Evolutionary conservation across 768 basidiomycete genomes (phyloP), one percentile per base, ranked within the genome.

Genomic region (Mycena epipterygia): DNA sequence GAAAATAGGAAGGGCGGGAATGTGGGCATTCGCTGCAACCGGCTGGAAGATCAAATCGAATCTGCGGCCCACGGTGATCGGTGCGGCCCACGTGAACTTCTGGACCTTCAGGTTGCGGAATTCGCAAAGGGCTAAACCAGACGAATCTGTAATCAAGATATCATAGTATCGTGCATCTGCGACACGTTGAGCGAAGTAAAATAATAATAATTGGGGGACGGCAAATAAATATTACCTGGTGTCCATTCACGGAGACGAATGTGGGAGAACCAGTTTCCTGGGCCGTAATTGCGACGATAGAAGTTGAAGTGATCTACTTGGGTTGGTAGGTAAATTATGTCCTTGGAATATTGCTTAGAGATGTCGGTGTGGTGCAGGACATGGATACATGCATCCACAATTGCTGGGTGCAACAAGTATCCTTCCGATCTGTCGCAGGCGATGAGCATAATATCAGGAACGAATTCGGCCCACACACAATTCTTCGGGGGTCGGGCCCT

Each of bases 261-360:
- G 33, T 70, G 57, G 1, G 57, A 59, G 49, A 59, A 64, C 57
- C 68, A 70, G n/a, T 70, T 64, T 11, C 68, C 68, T 5, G 30
- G 17, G 14, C 6, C 41, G 4, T 14, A 19, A 1, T 12, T 17
- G 23, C 25, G 66, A 35, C 60, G 51, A 41, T 68, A 39, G 44
- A 56, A 56, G 21, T 39, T 56, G 44, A 68, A 62, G 23, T 49
- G 52, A 13, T 41, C 67, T 8, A 68, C 14, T 3, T 19, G 8
- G 3, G 68, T 60, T 12, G 68, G 68, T 12, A 70, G 49, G 27
- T 70, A 70, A 13, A 64, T 64, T 1, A 52, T n/a, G 11, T 44
- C 57, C 17, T 37, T 60, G 12, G 29, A 32, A 19, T 64, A 29
- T 60, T 59, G 46, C 49, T 55, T 70, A 5, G 63, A 46, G 17